Conservation (phyloP, 164 flowering plant species). For the Annona squamosa region DNA sequence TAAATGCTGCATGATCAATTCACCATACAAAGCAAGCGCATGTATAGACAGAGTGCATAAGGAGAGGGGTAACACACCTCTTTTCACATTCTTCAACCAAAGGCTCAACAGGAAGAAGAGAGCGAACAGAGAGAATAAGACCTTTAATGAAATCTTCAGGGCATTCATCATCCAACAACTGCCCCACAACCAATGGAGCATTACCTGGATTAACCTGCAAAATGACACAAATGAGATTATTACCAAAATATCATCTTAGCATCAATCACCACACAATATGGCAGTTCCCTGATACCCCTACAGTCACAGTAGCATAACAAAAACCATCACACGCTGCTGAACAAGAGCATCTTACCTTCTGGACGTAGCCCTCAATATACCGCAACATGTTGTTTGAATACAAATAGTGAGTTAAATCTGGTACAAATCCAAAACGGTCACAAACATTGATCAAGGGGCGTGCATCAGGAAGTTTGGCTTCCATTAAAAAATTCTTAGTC, state of each 20-base stretch:
- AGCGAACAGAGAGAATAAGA: conserved; percentile 48
- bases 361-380: conserved; percentile 98
- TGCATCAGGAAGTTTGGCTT: conserved; percentile 99
- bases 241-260: background rate
- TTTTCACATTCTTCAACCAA: conserved; percentile 97
- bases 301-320: background rate
- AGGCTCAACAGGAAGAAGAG: conserved; percentile 98
- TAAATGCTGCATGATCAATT: background rate
- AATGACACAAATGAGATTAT: background rate
- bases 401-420: conserved; percentile 93
- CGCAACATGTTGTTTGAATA: conserved; percentile 95
- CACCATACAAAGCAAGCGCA: background rate
- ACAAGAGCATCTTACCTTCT: conserved; percentile 51
- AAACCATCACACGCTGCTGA: background rate
- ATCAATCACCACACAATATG: background rate
- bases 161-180: conserved; percentile 98
- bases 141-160: conserved; percentile 99
- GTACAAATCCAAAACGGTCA: conserved; percentile 98
- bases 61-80: conserved; percentile 40
- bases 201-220: conserved; percentile 92
- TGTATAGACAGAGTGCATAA: background rate
- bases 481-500: conserved; percentile 97
- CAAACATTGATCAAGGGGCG: conserved; percentile 97
- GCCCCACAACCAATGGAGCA: conserved; percentile 99
- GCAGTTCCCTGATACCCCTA: background rate